These are phyloP conservation scores for Globisporangium orthogonon DNA, from an alignment of 352 stramenopile species.

Conservation along the genomic window DNA sequence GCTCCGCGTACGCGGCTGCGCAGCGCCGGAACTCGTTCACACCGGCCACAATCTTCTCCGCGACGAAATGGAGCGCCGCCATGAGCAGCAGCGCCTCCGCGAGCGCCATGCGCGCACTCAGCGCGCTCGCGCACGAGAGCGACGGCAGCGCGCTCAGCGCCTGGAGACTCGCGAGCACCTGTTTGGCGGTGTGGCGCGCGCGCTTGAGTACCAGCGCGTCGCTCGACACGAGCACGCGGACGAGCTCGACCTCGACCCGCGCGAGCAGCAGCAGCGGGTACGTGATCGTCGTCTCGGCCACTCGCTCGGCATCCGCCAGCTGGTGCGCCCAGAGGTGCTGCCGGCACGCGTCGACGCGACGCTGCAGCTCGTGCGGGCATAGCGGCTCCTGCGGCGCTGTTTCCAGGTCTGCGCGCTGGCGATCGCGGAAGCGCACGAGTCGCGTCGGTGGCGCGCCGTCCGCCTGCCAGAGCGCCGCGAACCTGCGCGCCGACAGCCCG, in stretches of 20 bases:
- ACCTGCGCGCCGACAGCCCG: conserved; percentile 22
- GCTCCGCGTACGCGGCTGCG: conserved; percentile 17
- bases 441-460: not conserved
- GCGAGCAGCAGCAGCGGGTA: conserved; percentile 19
- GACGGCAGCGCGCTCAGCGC: conserved; percentile 21
- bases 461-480: conserved; percentile 24
- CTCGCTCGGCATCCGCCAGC: conserved; percentile 13
- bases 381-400: conserved; percentile 5
- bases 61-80: conserved; percentile 19
- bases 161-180: conserved; percentile 24
- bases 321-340: conserved; percentile 25
- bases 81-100: conserved; percentile 27
- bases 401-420: conserved; percentile 27
- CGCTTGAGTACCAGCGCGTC: conserved; percentile 21
- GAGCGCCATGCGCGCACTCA: conserved; percentile 17
- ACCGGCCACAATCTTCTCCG: conserved; percentile 21
- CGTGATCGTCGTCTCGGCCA: conserved; percentile 6
- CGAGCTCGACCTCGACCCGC: conserved; percentile 21
- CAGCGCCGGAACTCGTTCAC: conserved; percentile 21
- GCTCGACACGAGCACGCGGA: conserved; percentile 34
- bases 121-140: conserved; percentile 20
- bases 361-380: not conserved
- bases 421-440: conserved; percentile 22
- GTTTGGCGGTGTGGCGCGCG: conserved; percentile 15
- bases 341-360: conserved; percentile 13